Percentiles rank a stretch among this genome's conserved stretches.
Evolutionary conservation across 78 protist genomes (phyloP).

Genomic region (Monosiga brevicollis): DNA sequence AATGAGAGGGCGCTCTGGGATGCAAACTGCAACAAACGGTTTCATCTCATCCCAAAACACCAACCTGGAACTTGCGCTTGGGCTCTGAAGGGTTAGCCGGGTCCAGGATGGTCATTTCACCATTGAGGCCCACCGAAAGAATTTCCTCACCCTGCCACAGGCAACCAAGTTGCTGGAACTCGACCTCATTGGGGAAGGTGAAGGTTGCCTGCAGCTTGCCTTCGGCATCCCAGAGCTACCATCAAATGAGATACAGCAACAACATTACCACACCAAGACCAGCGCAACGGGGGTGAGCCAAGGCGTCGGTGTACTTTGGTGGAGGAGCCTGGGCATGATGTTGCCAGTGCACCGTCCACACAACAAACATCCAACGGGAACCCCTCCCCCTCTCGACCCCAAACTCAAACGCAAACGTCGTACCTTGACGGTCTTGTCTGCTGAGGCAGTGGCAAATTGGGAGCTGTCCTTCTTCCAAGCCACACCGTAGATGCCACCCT

Average conservation of each 20-base stretch:
- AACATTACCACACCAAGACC: background rate
- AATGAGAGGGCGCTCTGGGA: background rate
- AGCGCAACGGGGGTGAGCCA: background rate
- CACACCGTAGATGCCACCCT: constrained; percentile 53
- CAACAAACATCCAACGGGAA: background rate
- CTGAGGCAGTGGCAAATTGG: constrained; percentile 59
- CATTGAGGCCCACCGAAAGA: constrained; percentile 53
- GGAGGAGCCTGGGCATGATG: background rate
- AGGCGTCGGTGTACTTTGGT: too few relatives aligned
- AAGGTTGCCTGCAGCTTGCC: background rate
- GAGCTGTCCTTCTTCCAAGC: constrained; percentile 52
- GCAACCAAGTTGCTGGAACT: constrained; percentile 75
- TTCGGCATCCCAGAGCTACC: background rate
- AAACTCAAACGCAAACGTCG: constrained; percentile 32
- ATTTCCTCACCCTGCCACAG: constrained; percentile 55
- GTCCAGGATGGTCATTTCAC: constrained; percentile 54
- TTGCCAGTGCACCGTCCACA: background rate
- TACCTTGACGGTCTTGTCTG: constrained; percentile 71
- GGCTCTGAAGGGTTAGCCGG: constrained; percentile 34
- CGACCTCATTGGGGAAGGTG: constrained; percentile 11
- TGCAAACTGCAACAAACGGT: background rate
- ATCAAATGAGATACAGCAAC: background rate
- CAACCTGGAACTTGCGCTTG: constrained; percentile 17
- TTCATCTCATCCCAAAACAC: background rate
- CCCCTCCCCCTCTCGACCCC: background rate